Base-by-base conservation (phyloP, 2,329 filamentous ascomycete species). In the Stenocarpella maydis region DNA sequence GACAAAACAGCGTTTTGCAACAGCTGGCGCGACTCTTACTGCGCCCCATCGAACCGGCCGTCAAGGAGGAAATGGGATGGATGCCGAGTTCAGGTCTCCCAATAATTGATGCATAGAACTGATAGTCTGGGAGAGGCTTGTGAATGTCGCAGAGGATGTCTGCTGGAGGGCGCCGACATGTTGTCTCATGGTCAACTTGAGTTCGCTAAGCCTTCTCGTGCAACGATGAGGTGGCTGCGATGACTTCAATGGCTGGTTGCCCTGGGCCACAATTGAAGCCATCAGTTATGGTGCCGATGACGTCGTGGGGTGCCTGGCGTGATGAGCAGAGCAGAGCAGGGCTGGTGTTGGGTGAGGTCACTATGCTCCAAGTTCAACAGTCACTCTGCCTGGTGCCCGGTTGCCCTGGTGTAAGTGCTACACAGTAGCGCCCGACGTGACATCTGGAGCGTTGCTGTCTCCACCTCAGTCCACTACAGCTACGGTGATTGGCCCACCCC, bases 381-480 rank as follows among this genome's bases (percentile, higher is more conserved):
- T n/a, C n/a, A n/a, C 55, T 47, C 26, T 47, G 58, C 58, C 28
- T 61, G 55, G 43, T 63, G 54, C 58, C 58, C 43, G 19, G 58
- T 63, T 19, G 58, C 58, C n/a, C 43, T 26, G 41, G 58, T 63
- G 58, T 49, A 63, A 63, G 58, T 63, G 58, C 41, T 63, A n/a
- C n/a, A n/a, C n/a, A n/a, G n/a, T n/a, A 63, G 58, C 58, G 58
- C 58, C 55, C 28, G 41, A 19, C 41, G 24, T 49, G 41, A 49
- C n/a, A 21, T 26, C 49, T 63, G 37, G 41, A 49, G 28, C 31
- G 58, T 63, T 63, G 43, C 28, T 24, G 58, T 47, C 58, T 43
- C 58, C 58, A 63, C 58, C 7, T 19, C 7, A 43, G 58, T 21
- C 58, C 58, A 63, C 58, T 24, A 37, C 28, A 63, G 58, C 58